These are phyloP conservation scores for Vitis riparia DNA, from an alignment of 164 flowering plant genomes.

Conservation along the genomic window DNA sequence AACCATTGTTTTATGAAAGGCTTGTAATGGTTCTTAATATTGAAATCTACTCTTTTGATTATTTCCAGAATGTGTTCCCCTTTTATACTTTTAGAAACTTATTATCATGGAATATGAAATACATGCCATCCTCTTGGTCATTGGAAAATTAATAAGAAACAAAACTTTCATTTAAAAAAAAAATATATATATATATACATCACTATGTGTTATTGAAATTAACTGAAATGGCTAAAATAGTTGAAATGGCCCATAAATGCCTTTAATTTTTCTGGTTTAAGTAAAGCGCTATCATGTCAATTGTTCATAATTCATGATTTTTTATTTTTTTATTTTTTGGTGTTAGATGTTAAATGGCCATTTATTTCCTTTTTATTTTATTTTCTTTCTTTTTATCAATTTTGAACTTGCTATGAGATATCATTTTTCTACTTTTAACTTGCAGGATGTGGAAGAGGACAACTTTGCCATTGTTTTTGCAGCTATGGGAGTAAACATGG, in stretches of 20 bases:
- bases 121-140: background rate
- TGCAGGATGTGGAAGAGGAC: constrained; percentile 84
- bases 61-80: too few relatives aligned
- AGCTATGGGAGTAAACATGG: constrained; percentile 99
- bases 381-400: background rate
- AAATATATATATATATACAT: too few relatives aligned
- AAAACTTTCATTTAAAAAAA: background rate
- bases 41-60: too few relatives aligned
- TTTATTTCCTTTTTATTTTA: background rate
- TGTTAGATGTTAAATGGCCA: background rate
- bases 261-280: background rate
- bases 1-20: background rate
- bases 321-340: background rate
- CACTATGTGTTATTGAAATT: background rate
- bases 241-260: background rate
- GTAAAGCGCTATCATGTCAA: background rate
- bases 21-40: background rate
- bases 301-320: background rate
- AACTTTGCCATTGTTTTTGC: constrained; percentile 99
- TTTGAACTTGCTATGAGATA: background rate
- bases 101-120: background rate
- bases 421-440: background rate
- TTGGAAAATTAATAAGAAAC: background rate
- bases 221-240: background rate
- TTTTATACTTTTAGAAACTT: background rate